Conservation (phyloP, 2,329 filamentous ascomycete species). For the Xylaria sp. region DNA sequence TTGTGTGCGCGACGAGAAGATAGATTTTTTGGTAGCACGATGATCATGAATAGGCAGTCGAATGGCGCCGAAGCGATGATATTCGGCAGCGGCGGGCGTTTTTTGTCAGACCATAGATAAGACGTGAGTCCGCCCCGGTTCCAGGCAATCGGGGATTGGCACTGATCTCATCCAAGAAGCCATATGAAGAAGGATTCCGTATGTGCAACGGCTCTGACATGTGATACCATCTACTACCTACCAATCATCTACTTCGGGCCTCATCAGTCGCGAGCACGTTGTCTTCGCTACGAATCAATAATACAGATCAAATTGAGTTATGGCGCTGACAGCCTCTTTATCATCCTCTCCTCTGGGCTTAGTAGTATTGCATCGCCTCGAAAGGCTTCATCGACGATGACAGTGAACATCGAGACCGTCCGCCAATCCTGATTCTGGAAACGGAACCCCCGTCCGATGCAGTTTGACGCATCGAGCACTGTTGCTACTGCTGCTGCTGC, state of each 20-base stretch:
- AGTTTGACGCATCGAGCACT: not conserved
- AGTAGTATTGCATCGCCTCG: not conserved
- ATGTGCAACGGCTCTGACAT: not conserved
- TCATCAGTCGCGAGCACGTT: not conserved
- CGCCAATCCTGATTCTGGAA: not conserved
- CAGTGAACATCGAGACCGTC: not conserved
- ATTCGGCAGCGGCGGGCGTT: not conserved
- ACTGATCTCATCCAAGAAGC: conserved; percentile 1
- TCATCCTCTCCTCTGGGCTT: not conserved
- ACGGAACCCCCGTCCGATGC: not conserved
- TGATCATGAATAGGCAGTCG: not conserved
- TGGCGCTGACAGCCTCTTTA: not conserved
- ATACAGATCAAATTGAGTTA: not conserved
- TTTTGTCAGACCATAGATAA: conserved; percentile 11
- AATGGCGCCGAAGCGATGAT: not conserved
- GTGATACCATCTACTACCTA: not conserved
- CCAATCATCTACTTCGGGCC: not conserved
- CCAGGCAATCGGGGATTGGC: not conserved
- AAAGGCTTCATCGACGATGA: not conserved
- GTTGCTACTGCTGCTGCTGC: not conserved
- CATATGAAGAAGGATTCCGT: not conserved
- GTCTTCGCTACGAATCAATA: not conserved
- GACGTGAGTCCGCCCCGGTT: conserved; percentile 11
- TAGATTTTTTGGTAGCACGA: conserved; percentile 4
- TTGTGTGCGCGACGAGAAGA: not conserved